Evolutionary conservation across 495 filamentous ascomycete genomes (phyloP).

Genomic region (Platismatia glauca): DNA sequence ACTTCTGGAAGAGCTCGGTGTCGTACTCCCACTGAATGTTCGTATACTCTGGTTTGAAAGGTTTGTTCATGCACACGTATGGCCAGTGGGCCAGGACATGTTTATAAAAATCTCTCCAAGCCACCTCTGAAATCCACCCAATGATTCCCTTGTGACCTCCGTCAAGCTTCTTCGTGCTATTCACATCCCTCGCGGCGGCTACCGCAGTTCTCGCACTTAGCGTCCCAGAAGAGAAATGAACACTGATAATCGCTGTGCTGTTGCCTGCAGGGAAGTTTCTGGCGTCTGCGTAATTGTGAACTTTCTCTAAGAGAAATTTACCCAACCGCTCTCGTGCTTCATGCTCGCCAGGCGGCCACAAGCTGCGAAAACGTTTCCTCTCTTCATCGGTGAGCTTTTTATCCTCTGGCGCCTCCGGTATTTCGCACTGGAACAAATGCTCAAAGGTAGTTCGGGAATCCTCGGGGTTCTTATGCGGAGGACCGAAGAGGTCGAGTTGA

Average conservation of each 20-base stretch:
- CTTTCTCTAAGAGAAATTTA: slow-evolving; percentile 62
- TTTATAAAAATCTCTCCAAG: slow-evolving; percentile 90
- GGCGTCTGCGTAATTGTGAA: slow-evolving; percentile 48
- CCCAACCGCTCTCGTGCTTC: slow-evolving; percentile 58
- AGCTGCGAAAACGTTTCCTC: slow-evolving; percentile 41
- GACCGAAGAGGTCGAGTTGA: slow-evolving; percentile 49
- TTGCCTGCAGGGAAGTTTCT: slow-evolving; percentile 53
- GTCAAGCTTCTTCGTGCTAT: slow-evolving; percentile 60
- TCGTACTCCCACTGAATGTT: slow-evolving; percentile 79
- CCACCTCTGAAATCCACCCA: slow-evolving; percentile 79
- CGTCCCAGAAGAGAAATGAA: slow-evolving; percentile 70
- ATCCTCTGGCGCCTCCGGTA: slow-evolving; percentile 57
- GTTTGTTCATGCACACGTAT: slow-evolving; percentile 89
- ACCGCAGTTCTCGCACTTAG: slow-evolving; percentile 72
- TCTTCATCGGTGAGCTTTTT: slow-evolving; percentile 56
- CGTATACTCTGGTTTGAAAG: slow-evolving; percentile 81
- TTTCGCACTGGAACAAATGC: slow-evolving; percentile 51
- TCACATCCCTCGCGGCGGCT: slow-evolving; percentile 52
- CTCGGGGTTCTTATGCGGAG: slow-evolving; percentile 52
- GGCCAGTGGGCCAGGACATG: slow-evolving; percentile 83
- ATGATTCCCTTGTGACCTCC: slow-evolving; percentile 58
- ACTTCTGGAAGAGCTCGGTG: slow-evolving; percentile 54
- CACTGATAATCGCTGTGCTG: slow-evolving; percentile 64
- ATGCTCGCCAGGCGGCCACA: slow-evolving; percentile 78
- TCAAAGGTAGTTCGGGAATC: slow-evolving; percentile 43